Evolutionary conservation across 257 asterid species (phyloP), one percentile per base, ranked within the genome.

Genomic region (Verbascum thapsus): DNA sequence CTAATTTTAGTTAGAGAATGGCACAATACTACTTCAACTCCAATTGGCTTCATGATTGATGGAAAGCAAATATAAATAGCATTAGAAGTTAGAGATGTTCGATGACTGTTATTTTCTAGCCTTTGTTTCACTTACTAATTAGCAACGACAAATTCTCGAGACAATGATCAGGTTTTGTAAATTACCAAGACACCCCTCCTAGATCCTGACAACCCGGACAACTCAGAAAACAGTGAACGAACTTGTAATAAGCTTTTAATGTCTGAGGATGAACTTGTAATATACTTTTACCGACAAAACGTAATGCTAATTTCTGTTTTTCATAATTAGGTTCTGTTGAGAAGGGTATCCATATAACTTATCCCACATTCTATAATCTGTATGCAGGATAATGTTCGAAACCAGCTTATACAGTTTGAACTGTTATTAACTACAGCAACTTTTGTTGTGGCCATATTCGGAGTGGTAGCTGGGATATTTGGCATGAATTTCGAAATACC

Each of bases 401-500:
- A 94, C 82, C 97, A 94, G 85, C 96, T 90, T 64, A 87, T 94
- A 59, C 99, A 89, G 76, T 94, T 94, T 66, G 99, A 94, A 81
- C 72, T 94, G 68, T 55, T 94, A 39, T 79, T 94, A 54, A 94
- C 99, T 11, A 94, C 99, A 13, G 97, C 95, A 32, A 87, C 99
- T 30, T 94, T 94, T 38, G 97, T 89, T 22, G 97, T 94, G 10
- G 92, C 99, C 22, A 87, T 90, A 68, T 90, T 85, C 60, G 99
- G 97, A 9, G 96, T 94, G 64, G 99, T 94, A 16, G 97, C 99
- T 3, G 99, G 99, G 42, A 74, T 90, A 50, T 94, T 94, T 57
- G 99, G 99, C 53, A 94, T 94, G 99, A 94, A 90, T 57, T 87
- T 94, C 62, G 69, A 26, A 20, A 49, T 94, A 63, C 72, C 91